phyloP scores from a whole-genome alignment of 495 filamentous ascomycete genomes.

The Aspergillus sclerotiicarbonarius region DNA sequence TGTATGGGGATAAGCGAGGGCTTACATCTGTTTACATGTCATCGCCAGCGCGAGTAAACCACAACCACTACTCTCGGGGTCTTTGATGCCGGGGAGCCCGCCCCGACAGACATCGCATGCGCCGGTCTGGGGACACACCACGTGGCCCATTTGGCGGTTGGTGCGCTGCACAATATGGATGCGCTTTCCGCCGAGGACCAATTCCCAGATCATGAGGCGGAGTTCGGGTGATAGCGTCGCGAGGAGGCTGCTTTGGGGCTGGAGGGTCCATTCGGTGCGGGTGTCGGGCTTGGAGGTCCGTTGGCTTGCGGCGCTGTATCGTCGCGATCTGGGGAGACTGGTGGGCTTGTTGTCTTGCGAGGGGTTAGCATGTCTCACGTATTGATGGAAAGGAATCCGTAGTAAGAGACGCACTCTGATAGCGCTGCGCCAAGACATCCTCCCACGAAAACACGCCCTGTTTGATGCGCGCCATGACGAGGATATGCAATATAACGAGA shows the following conservation, averaged over 20 bases:
- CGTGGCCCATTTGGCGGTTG: conserved; percentile 34
- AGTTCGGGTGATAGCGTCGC: conserved; percentile 44
- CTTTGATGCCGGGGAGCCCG: conserved; percentile 17
- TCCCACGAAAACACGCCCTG: conserved; percentile 48
- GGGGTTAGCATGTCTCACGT: background rate
- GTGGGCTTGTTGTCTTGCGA: conserved; percentile 43
- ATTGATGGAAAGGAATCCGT: conserved; percentile 1
- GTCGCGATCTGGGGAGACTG: conserved; percentile 24
- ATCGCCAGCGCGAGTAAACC: conserved; percentile 24
- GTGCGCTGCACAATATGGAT: conserved; percentile 44
- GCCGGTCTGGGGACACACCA: conserved; percentile 31
- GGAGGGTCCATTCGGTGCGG: conserved; percentile 14
- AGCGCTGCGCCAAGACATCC: conserved; percentile 46
- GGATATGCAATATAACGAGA: background rate
- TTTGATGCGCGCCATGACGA: conserved; percentile 39
- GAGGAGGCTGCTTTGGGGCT: conserved; percentile 36
- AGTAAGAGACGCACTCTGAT: conserved; percentile 38
- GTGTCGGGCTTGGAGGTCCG: conserved; percentile 9
- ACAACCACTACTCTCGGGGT: background rate
- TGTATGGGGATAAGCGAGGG: background rate
- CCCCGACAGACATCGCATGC: conserved; percentile 43
- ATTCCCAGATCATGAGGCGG: conserved; percentile 47
- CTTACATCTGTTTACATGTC: conserved; percentile 33
- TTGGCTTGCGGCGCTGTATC: conserved; percentile 11
- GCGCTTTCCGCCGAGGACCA: conserved; percentile 30